Percentiles rank a stretch among this genome's conserved stretches.
These are phyloP conservation scores for Podospora comata DNA, from an alignment of 495 filamentous ascomycete species.

Conservation along the genomic window DNA sequence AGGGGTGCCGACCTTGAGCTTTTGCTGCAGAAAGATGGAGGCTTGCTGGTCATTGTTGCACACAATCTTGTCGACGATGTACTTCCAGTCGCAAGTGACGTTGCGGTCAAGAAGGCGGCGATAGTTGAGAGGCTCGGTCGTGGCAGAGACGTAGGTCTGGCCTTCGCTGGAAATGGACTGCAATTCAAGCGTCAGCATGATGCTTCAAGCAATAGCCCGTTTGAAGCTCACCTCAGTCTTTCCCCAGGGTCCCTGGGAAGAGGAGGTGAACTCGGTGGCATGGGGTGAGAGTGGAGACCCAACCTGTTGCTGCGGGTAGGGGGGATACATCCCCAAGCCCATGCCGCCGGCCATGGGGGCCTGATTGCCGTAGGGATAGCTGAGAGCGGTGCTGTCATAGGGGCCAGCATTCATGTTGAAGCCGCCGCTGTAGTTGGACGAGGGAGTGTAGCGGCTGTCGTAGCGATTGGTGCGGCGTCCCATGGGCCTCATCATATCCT, in stretches of 20 bases:
- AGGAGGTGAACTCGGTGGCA: conserved; percentile 74
- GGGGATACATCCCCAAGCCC: conserved; percentile 52
- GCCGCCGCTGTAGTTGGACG: conserved; percentile 25
- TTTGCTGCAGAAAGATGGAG: conserved; percentile 97
- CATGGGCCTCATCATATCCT: conserved; percentile 40
- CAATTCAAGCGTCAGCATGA: conserved; percentile 11
- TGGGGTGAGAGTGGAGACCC: conserved; percentile 82
- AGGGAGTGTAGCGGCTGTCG: conserved; percentile 40
- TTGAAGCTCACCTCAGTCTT: conserved; percentile 51
- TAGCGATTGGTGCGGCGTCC: conserved; percentile 43
- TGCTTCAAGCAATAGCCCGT: background rate
- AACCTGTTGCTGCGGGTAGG: conserved; percentile 68
- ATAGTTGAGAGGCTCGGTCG: conserved; percentile 89
- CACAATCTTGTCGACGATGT: conserved; percentile 98
- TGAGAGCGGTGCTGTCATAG: conserved; percentile 34
- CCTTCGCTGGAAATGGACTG: conserved; percentile 52
- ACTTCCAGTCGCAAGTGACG: conserved; percentile 98
- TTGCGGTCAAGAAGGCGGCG: conserved; percentile 92
- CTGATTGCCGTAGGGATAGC: conserved; percentile 30
- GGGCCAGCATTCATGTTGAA: conserved; percentile 30
- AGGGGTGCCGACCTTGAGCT: conserved; percentile 91
- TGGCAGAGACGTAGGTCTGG: conserved; percentile 78
- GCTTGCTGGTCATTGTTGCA: conserved; percentile 99
- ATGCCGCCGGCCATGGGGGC: conserved; percentile 28
- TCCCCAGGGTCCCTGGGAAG: conserved; percentile 38